These are phyloP conservation scores for Durio zibethinus DNA, from an alignment of 345 rosid genomes.

Conservation along the genomic window DNA sequence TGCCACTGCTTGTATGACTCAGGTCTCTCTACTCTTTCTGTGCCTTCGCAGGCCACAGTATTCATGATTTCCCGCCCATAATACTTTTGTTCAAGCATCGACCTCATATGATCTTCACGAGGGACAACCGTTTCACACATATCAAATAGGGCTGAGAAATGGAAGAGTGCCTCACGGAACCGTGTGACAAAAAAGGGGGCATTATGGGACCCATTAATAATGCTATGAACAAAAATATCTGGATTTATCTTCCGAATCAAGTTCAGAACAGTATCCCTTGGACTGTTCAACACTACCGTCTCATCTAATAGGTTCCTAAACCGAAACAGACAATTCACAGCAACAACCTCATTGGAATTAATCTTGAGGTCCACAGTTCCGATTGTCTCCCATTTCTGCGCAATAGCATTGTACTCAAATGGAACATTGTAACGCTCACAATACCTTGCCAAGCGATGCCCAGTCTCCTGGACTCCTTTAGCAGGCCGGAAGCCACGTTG, in stretches of 20 bases:
- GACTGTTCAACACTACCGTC: slow-evolving; percentile 36
- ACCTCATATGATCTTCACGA: slow-evolving; percentile 32
- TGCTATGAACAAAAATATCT: slow-evolving; percentile 28
- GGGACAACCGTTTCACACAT: slow-evolving; percentile 31
- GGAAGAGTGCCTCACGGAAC: slow-evolving; percentile 43
- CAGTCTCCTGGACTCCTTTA: slow-evolving; percentile 41
- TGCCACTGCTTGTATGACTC: slow-evolving; percentile 62
- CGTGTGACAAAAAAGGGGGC: slow-evolving; percentile 49
- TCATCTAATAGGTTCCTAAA: slow-evolving; percentile 42
- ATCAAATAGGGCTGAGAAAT: slow-evolving; percentile 40
- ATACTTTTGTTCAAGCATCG: slow-evolving; percentile 35
- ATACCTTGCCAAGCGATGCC: slow-evolving; percentile 42
- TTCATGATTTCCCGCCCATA: slow-evolving; percentile 39
- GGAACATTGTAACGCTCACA: slow-evolving; percentile 40
- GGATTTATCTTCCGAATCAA: slow-evolving; percentile 35
- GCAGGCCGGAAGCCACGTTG: slow-evolving; percentile 40
- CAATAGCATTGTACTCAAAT: slow-evolving; percentile 44
- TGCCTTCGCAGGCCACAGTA: slow-evolving; percentile 46
- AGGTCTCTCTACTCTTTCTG: slow-evolving; percentile 46
- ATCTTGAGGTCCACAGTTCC: slow-evolving; percentile 36
- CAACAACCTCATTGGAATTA: slow-evolving; percentile 33
- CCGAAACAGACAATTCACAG: slow-evolving; percentile 36
- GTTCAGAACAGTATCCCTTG: slow-evolving; percentile 35
- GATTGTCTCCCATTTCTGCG: slow-evolving; percentile 45
- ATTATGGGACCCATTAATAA: slow-evolving; percentile 36